Percentiles rank a stretch among this genome's conserved stretches.
phyloP scores from a whole-genome alignment of 345 rosid species.

The Mallotus nudiflorus region DNA sequence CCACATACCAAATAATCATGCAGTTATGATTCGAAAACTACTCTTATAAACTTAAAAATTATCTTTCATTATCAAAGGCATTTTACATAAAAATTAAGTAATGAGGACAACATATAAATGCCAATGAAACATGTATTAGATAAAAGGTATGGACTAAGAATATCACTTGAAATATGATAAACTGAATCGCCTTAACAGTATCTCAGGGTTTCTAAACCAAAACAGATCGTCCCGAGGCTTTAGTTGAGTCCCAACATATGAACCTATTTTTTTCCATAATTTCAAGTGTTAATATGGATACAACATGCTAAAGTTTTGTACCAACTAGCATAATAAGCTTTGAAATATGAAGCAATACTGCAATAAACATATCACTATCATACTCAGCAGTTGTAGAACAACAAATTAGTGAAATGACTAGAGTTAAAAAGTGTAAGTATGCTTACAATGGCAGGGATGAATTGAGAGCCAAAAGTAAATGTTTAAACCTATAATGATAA shows the following conservation, averaged over 20 bases:
- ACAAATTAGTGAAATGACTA: background rate
- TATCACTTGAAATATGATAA: constrained; percentile 81
- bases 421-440: constrained; percentile 6
- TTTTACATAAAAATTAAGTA: constrained; percentile 47
- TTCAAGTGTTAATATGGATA: constrained; percentile 83
- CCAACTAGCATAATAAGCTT: constrained; percentile 92
- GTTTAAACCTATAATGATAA: constrained; percentile 62
- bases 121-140: background rate
- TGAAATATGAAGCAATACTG: constrained; percentile 22
- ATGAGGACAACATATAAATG: constrained; percentile 9
- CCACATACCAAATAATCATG: too few relatives aligned
- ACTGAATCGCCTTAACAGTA: constrained; percentile 66
- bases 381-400: background rate
- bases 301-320: constrained; percentile 89
- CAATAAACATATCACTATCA: background rate
- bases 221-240: constrained; percentile 88
- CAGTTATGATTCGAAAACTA: too few relatives aligned
- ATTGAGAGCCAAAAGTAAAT: constrained; percentile 96
- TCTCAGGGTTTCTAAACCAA: constrained; percentile 94
- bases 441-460: constrained; percentile 92
- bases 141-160: background rate
- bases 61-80: too few relatives aligned
- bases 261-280: constrained; percentile 68
- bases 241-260: constrained; percentile 63
- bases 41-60: too few relatives aligned